phyloP scores from a whole-genome alignment of 208 protist species.

The Phytomonas sp. region DNA sequence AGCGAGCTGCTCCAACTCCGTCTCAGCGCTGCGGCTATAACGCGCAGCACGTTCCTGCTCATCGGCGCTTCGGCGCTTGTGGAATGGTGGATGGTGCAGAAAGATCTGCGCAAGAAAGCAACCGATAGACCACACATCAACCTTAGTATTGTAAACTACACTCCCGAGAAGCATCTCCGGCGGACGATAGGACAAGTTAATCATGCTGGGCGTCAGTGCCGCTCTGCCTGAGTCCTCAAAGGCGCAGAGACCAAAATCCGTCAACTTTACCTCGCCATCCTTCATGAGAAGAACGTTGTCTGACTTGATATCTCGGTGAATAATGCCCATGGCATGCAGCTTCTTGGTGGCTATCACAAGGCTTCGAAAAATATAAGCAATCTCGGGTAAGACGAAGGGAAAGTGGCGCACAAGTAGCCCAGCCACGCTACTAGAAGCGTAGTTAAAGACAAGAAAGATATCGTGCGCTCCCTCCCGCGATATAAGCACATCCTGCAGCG shows the following conservation, averaged over 20 bases:
- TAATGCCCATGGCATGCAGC: conserved; percentile 81
- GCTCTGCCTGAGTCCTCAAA: conserved; percentile 32
- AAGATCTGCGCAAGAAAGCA: conserved; percentile 96
- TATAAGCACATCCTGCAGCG: conserved; percentile 74
- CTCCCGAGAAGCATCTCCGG: conserved; percentile 93
- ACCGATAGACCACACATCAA: conserved; percentile 92
- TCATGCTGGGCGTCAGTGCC: conserved; percentile 84
- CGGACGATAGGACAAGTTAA: conserved; percentile 93
- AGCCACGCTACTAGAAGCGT: conserved; percentile 57
- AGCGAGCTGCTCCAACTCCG: conserved; percentile 66
- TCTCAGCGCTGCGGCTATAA: conserved; percentile 18
- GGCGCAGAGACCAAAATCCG: conserved; percentile 81
- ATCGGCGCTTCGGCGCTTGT: conserved; percentile 19
- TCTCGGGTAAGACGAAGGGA: conserved; percentile 38
- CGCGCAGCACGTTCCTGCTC: conserved; percentile 9
- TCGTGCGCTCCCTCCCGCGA: conserved; percentile 39
- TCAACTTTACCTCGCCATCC: conserved; percentile 60
- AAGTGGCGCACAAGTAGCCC: conserved; percentile 57
- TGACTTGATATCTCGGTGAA: conserved; percentile 88
- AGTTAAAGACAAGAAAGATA: conserved; percentile 78
- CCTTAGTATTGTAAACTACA: conserved; percentile 72
- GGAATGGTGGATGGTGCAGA: conserved; percentile 74
- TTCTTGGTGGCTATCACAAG: conserved; percentile 46
- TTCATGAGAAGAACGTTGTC: conserved; percentile 77
- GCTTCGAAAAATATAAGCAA: conserved; percentile 77